Percentiles rank a stretch among this genome's conserved stretches.
Evolutionary conservation across 2,329 filamentous ascomycete species (phyloP).

Genomic region (Lecanicillium sp.): DNA sequence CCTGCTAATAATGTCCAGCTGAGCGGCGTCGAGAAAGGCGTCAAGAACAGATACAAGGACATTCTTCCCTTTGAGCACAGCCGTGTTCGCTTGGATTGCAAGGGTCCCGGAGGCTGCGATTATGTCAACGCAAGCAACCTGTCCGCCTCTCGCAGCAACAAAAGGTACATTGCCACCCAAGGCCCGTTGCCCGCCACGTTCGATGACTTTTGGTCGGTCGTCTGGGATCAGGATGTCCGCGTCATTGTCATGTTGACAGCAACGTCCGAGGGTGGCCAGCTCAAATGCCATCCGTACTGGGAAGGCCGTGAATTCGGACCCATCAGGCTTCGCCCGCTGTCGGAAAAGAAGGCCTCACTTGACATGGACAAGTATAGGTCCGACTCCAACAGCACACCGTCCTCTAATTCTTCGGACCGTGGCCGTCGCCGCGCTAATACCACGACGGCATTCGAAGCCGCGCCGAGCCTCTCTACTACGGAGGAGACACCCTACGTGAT

Average conservation of each 20-base stretch:
- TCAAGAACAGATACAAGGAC: conserved; percentile 96
- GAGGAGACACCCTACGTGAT: conserved; percentile 68
- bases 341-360: conserved; percentile 75
- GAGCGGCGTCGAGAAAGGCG: conserved; percentile 88
- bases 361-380: conserved; percentile 55
- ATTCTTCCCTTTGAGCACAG: conserved; percentile 95
- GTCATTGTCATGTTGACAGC: conserved; percentile 96
- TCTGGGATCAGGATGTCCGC: conserved; percentile 94
- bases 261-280: conserved; percentile 84
- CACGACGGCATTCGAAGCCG: conserved; percentile 37
- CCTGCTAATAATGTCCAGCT: conserved; percentile 54
- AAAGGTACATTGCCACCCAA: conserved; percentile 92
- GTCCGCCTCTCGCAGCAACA: conserved; percentile 73
- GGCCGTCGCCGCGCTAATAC: conserved; percentile 50
- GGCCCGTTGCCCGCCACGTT: conserved; percentile 90
- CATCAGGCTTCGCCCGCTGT: conserved; percentile 68
- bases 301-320: conserved; percentile 69
- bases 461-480: conserved; percentile 24
- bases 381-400: conserved; percentile 27
- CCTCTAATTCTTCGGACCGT: conserved; percentile 28
- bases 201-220: conserved; percentile 95
- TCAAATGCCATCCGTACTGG: conserved; percentile 97
- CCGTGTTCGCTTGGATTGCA: conserved; percentile 70
- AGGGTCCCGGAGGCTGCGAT: conserved; percentile 66
- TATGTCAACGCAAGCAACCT: conserved; percentile 94